Evolutionary conservation across 495 filamentous ascomycete genomes (phyloP).

Genomic region (Hypomontagnella monticulosa): DNA sequence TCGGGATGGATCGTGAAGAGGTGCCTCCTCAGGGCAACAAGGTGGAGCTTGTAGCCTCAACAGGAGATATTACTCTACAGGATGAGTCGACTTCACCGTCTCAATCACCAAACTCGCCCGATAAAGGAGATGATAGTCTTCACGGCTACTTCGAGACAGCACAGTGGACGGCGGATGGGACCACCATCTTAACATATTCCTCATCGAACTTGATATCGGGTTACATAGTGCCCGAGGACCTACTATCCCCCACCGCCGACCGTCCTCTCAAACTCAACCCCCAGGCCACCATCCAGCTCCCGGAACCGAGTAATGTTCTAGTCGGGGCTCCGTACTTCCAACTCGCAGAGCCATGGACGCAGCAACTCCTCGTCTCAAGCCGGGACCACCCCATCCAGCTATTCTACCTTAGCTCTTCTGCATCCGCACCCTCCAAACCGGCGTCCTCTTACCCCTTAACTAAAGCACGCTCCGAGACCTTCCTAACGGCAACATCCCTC

Average conservation of each 20-base stretch:
- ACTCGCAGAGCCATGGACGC: slow-evolving; percentile 71
- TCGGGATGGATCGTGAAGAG: slow-evolving; percentile 34
- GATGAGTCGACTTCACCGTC: not conserved
- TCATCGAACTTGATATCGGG: slow-evolving; percentile 73
- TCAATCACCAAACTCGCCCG: not conserved
- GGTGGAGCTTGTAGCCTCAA: slow-evolving; percentile 56
- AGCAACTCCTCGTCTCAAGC: slow-evolving; percentile 71
- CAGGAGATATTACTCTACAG: slow-evolving; percentile 40
- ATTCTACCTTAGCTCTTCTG: slow-evolving; percentile 47
- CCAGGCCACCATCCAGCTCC: slow-evolving; percentile 67
- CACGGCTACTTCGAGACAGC: slow-evolving; percentile 64
- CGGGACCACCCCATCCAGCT: slow-evolving; percentile 82
- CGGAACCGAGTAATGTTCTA: slow-evolving; percentile 76
- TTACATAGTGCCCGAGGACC: slow-evolving; percentile 76
- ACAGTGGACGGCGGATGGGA: slow-evolving; percentile 81
- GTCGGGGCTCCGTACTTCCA: slow-evolving; percentile 78
- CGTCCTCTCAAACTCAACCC: slow-evolving; percentile 64
- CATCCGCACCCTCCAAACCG: slow-evolving; percentile 54
- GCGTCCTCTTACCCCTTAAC: slow-evolving; percentile 75
- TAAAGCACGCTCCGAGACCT: slow-evolving; percentile 78
- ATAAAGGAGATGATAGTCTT: slow-evolving; percentile 18
- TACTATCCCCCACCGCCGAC: slow-evolving; percentile 63
- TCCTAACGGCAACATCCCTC: slow-evolving; percentile 78
- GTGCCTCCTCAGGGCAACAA: slow-evolving; percentile 30
- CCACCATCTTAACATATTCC: slow-evolving; percentile 77